Evolutionary conservation across 306 rosid genomes (phyloP), one percentile per base, ranked within the genome.

Genomic region (Prosopis cineraria): DNA sequence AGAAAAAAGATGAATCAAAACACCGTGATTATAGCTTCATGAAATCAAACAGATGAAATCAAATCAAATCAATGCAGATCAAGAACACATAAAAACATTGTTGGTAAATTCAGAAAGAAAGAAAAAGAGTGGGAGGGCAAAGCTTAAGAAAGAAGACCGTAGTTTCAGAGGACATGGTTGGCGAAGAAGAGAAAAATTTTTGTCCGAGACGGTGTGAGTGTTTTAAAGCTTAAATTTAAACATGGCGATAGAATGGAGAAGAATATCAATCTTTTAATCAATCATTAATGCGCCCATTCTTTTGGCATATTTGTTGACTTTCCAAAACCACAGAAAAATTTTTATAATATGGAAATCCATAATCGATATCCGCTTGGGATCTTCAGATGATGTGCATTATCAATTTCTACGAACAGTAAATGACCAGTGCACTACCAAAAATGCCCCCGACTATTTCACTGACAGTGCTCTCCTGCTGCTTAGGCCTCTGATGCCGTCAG

Each of bases 111-210:
- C 24, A 25, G 3, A 48, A 27, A 11, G 19, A 60, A 64, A 19
- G 39, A 20, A 40, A 67, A 67, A 48, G 19, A 33, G 3, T 9
- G 27, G 5, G 9, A 56, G 3, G 10, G 40, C 2, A 16, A 52
- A 20, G 36, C 20, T 74, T 31, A 63, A 36, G 63, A 58, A 68
- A 22, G 45, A 75, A 68, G 19, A 81, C 84, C 80, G 62, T 68
- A 48, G 58, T 4, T 24, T 56, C 64, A 56, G n/a, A 56, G 37
- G 53, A 31, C 76, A 58, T 44, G 19, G 3, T 58, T 12, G 47
- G 5, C 4, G 13, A 7, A n/a, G 47, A n/a, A 36, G 45, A 37
- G 7, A 33, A 9, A n/a, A 34, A 8, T 34, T 9, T 64, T 17
- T n/a, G 27, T 34, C 7, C 0, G 4, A 36, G 43, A 8, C 8